phyloP scores from a whole-genome alignment of 345 rosid species.

The Leavenworthia alabamica region DNA sequence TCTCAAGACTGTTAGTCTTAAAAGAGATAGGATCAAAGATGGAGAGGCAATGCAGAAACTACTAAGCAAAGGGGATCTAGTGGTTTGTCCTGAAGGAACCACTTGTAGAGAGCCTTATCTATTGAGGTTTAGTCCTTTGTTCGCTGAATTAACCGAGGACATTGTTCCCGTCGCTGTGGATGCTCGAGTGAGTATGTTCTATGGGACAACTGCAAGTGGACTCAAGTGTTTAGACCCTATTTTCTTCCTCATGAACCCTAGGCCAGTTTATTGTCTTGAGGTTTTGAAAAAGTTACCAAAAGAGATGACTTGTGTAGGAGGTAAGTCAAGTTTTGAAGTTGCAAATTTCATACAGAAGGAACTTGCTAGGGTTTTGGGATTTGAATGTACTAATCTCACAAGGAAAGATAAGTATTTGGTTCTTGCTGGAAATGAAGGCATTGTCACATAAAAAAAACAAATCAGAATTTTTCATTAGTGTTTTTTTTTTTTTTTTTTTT shows the following conservation, averaged over 20 bases:
- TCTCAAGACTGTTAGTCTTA: conserved; percentile 68
- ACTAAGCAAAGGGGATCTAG: conserved; percentile 70
- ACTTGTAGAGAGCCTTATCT: conserved; percentile 89
- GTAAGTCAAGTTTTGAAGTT: conserved; percentile 63
- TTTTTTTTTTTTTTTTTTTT: too few species aligned
- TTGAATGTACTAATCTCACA: conserved; percentile 77
- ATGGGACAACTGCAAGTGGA: conserved; percentile 91
- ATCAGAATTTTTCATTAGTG: conserved; percentile 8
- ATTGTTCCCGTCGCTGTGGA: conserved; percentile 82
- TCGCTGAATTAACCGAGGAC: conserved; percentile 77
- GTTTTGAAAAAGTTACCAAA: conserved; percentile 46
- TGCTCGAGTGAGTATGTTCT: conserved; percentile 62
- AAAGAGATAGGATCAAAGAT: conserved; percentile 58
- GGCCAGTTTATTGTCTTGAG: conserved; percentile 51
- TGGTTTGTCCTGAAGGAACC: conserved; percentile 94
- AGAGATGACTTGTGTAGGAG: conserved; percentile 57
- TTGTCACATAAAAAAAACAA: conserved; percentile 29
- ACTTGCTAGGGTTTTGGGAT: conserved; percentile 72
- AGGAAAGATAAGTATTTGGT: conserved; percentile 80
- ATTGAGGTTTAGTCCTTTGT: conserved; percentile 80
- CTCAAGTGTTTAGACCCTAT: conserved; percentile 83
- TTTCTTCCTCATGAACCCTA: conserved; percentile 83
- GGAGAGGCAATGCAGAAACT: conserved; percentile 63
- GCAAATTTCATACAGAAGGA: conserved; percentile 69
- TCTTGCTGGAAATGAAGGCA: conserved; percentile 87